Percentiles rank a stretch among this genome's conserved stretches.
These are phyloP conservation scores for Macrophomina pseudophaseolina DNA, from an alignment of 2,329 filamentous ascomycete species.

Conservation along the genomic window DNA sequence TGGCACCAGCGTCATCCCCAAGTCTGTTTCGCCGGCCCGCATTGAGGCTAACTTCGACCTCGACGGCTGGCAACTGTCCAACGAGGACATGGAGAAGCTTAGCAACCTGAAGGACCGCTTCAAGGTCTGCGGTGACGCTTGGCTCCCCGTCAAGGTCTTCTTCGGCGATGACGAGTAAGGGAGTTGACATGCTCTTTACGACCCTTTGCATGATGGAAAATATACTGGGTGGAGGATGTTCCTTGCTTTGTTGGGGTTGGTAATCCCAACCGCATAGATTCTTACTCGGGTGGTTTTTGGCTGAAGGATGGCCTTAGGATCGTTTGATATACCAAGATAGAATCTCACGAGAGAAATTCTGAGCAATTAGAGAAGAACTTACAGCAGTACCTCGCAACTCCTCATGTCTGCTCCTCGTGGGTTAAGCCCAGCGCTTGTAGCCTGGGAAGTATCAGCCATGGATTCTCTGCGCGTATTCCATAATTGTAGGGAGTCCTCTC, in stretches of 20 bases:
- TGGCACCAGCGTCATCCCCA: conserved; percentile 84
- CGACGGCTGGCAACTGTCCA: conserved; percentile 74
- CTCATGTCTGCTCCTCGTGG: neutral
- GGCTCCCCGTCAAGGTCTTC: conserved; percentile 80
- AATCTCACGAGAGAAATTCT: conserved; percentile 2
- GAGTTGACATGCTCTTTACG: neutral
- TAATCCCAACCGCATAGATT: conserved; percentile 10
- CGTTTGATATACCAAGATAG: conserved; percentile 23
- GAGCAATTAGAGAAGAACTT: neutral
- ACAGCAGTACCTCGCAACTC: neutral
- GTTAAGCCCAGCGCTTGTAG: conserved; percentile 51
- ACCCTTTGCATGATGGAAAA: neutral
- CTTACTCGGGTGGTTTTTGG: neutral
- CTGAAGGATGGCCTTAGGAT: conserved; percentile 12
- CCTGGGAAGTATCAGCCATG: conserved; percentile 64
- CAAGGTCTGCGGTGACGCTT: conserved; percentile 72
- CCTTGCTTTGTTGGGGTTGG: conserved; percentile 5
- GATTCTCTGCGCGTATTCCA: conserved; percentile 63
- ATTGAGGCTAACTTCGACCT: conserved; percentile 78
- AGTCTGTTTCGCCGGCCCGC: conserved; percentile 74
- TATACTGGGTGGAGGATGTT: conserved; percentile 1
- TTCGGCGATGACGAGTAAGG: conserved; percentile 78
- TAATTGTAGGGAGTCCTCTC: conserved; percentile 52
- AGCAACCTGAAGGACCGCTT: conserved; percentile 74
- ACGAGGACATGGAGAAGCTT: conserved; percentile 73